phyloP scores from a whole-genome alignment of 140 eudicot genomes.

The Flaveria floridana region DNA sequence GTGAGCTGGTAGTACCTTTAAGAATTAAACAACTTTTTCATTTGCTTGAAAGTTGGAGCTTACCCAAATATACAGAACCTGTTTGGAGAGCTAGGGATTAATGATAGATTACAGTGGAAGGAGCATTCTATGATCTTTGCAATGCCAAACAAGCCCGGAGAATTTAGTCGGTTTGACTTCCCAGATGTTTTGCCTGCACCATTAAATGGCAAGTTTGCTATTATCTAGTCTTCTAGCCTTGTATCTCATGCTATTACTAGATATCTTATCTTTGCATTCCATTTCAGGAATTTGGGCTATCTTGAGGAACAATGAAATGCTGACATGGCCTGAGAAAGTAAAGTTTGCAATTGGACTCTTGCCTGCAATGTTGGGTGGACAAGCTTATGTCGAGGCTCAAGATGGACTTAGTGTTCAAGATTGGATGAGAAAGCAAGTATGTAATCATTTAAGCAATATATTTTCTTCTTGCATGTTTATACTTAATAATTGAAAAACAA shows the following conservation, averaged over 20 bases:
- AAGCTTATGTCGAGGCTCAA: conserved; percentile 95
- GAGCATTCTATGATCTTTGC: conserved; percentile 99
- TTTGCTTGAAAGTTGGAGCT: conserved; percentile 69
- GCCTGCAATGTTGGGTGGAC: conserved; percentile 98
- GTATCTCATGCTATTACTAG: not conserved
- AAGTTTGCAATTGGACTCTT: conserved; percentile 95
- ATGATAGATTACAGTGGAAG: conserved; percentile 97
- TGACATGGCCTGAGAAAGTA: conserved; percentile 98
- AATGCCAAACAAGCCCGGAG: conserved; percentile 96
- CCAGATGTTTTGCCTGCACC: conserved; percentile 95
- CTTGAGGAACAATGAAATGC: conserved; percentile 95
- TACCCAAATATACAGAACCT: conserved; percentile 96
- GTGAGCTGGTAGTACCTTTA: too few relatives aligned
- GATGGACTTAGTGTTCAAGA: conserved; percentile 92
- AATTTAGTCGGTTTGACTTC: conserved; percentile 92
- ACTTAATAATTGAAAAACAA: not conserved
- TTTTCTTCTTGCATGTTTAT: conserved; percentile 4
- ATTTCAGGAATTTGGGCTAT: conserved; percentile 88
- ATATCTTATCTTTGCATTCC: conserved; percentile 1
- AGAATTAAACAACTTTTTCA: too few relatives aligned
- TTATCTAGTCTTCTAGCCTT: not conserved
- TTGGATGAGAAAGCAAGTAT: conserved; percentile 97
- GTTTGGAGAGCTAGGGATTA: conserved; percentile 86
- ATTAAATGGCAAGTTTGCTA: conserved; percentile 57
- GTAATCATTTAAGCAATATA: conserved; percentile 27